phyloP scores from a whole-genome alignment of 108 stramenopile species.

The Nitzschia sp. region DNA sequence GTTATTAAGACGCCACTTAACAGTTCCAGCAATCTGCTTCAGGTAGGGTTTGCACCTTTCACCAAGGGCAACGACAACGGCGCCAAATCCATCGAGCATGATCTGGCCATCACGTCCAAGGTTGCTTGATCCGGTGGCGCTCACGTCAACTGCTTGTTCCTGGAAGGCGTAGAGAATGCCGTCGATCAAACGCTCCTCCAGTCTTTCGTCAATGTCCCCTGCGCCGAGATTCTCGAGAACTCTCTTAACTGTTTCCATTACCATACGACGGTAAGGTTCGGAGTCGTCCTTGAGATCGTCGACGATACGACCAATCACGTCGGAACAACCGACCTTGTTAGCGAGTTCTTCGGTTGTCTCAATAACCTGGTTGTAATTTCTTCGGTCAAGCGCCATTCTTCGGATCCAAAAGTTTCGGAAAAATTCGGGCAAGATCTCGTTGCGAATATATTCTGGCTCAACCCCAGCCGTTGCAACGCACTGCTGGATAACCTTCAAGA shows the following conservation, averaged over 20 bases:
- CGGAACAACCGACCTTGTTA: conserved; percentile 97
- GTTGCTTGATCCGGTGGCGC: conserved; percentile 43
- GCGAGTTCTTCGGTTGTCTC: conserved; percentile 98
- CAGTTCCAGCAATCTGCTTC: conserved; percentile 96
- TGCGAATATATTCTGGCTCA: conserved; percentile 94
- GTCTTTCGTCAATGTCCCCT: conserved; percentile 90
- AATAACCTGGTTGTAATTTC: conserved; percentile 97
- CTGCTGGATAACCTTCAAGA: conserved; percentile 98
- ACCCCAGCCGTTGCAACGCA: conserved; percentile 98
- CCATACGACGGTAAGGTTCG: conserved; percentile 99
- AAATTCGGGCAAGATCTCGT: conserved; percentile 97
- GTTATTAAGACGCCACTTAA: conserved; percentile 99
- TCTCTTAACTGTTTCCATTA: conserved; percentile 96
- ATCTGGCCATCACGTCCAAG: conserved; percentile 79
- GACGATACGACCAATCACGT: conserved; percentile 93
- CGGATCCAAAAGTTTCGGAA: conserved; percentile 98
- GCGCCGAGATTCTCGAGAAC: conserved; percentile 94
- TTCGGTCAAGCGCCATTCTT: conserved; percentile 96
- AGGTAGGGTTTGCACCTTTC: conserved; percentile 96
- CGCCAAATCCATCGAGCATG: conserved; percentile 98
- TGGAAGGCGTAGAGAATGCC: conserved; percentile 99
- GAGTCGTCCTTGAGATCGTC: conserved; percentile 99
- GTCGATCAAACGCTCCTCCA: conserved; percentile 99
- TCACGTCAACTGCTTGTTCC: conserved; percentile 94
- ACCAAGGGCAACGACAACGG: conserved; percentile 95